Conservation (phyloP, 2,329 filamentous ascomycete species). For the Cryphonectria parasitica region DNA sequence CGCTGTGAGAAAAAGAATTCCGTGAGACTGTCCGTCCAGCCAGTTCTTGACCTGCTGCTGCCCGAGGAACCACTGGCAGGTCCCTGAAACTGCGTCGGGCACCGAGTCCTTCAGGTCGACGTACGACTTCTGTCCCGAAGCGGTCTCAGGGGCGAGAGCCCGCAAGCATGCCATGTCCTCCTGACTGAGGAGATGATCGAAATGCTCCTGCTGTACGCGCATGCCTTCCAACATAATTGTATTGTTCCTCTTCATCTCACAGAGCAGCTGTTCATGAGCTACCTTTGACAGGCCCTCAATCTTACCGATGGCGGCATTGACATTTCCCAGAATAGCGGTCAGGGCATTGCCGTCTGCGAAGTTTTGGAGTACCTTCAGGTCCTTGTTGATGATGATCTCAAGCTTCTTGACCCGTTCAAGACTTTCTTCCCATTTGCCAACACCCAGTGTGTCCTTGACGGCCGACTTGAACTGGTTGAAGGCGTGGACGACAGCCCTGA, state of each 20-base stretch:
- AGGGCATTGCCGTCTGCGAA: background rate
- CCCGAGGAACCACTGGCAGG: conserved; percentile 3
- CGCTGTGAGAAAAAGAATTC: background rate
- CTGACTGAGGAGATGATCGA: background rate
- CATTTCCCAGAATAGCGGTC: background rate
- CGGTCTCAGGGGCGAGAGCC: background rate
- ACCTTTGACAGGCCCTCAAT: background rate
- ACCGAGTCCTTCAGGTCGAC: conserved; percentile 1
- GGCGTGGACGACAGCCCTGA: background rate
- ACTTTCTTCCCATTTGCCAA: background rate
- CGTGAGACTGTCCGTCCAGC: background rate
- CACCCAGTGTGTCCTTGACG: background rate
- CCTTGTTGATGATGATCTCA: background rate
- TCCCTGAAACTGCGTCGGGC: conserved; percentile 2
- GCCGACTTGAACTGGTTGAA: background rate
- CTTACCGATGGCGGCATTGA: background rate
- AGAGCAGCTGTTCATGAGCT: background rate
- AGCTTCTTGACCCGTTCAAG: background rate
- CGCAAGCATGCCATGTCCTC: background rate
- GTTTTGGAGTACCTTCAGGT: background rate
- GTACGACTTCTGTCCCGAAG: background rate
- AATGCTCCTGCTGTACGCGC: background rate
- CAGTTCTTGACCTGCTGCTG: background rate
- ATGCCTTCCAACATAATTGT: background rate
- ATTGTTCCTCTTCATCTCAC: background rate